Conservation (phyloP, 1,284 basidiomycete genomes). For the Ustilago curta region DNA sequence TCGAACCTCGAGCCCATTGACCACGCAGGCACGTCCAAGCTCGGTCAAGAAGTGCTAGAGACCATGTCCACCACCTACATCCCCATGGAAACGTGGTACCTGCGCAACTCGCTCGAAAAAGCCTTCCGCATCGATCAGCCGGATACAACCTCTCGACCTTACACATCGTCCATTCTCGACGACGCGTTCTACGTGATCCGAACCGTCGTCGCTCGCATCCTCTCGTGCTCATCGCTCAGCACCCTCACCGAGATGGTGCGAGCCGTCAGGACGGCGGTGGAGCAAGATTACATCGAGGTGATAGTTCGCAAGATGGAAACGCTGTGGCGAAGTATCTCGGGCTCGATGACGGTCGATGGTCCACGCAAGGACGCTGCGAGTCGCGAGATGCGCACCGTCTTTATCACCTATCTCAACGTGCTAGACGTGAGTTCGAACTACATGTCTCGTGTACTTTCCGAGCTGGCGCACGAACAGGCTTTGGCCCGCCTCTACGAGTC, state of each 20-base stretch:
- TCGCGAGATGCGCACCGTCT: constrained; percentile 62
- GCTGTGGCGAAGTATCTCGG: constrained; percentile 55
- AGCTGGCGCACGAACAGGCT: constrained; percentile 41
- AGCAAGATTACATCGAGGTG: constrained; percentile 64
- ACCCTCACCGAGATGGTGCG: constrained; percentile 45
- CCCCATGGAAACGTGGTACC: constrained; percentile 92
- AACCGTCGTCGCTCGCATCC: constrained; percentile 55
- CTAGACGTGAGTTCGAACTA: constrained; percentile 61
- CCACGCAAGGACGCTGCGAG: constrained; percentile 65
- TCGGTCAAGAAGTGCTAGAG: constrained; percentile 74
- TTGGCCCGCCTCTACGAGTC: constrained; percentile 42
- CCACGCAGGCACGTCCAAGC: constrained; percentile 74
- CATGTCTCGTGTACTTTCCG: constrained; percentile 56
- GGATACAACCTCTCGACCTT: constrained; percentile 51
- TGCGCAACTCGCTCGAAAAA: constrained; percentile 87
- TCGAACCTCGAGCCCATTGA: constrained; percentile 14
- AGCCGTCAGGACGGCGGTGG: constrained; percentile 44
- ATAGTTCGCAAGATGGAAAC: constrained; percentile 65
- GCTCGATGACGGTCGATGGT: constrained; percentile 63
- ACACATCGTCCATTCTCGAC: constrained; percentile 65
- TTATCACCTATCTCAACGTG: constrained; percentile 66
- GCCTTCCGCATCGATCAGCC: constrained; percentile 41
- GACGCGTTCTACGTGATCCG: constrained; percentile 68
- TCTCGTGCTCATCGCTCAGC: constrained; percentile 57
- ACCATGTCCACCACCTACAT: constrained; percentile 79